A percentile compares a stretch with the other conserved stretches of the same genome.
These are phyloP conservation scores for Phytophthora uliginosa DNA, from an alignment of 352 stramenopile species.

Conservation along the genomic window DNA sequence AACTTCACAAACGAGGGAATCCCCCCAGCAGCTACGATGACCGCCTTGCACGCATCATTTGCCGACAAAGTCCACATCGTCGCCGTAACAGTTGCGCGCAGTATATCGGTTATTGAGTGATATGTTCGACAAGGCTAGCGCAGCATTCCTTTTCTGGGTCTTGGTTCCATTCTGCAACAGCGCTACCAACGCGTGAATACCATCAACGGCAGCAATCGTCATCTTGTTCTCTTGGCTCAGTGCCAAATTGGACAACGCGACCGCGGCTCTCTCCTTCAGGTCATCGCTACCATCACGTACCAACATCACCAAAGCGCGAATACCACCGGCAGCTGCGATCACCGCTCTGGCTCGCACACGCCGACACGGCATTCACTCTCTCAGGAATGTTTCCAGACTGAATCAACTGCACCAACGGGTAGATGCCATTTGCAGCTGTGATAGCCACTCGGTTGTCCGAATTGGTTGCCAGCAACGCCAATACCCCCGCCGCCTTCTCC, in stretches of 20 bases:
- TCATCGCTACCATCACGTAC: not conserved
- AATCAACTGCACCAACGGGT: conserved; percentile 13
- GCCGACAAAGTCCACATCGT: conserved; percentile 10
- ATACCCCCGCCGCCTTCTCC: conserved; percentile 26
- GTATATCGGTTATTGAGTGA: not conserved
- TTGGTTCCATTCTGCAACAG: not conserved
- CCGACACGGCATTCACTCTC: conserved; percentile 15
- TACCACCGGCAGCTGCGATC: not conserved
- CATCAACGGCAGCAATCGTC: not conserved
- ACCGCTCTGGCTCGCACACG: not conserved
- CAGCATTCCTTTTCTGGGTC: not conserved
- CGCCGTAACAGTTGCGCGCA: not conserved
- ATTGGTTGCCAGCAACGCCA: conserved; percentile 20
- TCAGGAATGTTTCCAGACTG: not conserved
- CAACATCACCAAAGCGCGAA: not conserved
- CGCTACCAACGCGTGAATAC: not conserved
- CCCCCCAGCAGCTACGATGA: conserved; percentile 7
- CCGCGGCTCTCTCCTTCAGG: not conserved
- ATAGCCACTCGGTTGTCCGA: conserved; percentile 10
- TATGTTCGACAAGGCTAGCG: not conserved
- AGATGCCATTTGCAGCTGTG: not conserved
- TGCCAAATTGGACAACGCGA: not conserved
- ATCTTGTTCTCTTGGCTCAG: not conserved
- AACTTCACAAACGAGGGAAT: conserved; percentile 13
- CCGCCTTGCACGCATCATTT: conserved; percentile 1